These are phyloP conservation scores for Chytriomyces hyalinus DNA, from an alignment of 192 early-diverging fungal species.

Conservation along the genomic window DNA sequence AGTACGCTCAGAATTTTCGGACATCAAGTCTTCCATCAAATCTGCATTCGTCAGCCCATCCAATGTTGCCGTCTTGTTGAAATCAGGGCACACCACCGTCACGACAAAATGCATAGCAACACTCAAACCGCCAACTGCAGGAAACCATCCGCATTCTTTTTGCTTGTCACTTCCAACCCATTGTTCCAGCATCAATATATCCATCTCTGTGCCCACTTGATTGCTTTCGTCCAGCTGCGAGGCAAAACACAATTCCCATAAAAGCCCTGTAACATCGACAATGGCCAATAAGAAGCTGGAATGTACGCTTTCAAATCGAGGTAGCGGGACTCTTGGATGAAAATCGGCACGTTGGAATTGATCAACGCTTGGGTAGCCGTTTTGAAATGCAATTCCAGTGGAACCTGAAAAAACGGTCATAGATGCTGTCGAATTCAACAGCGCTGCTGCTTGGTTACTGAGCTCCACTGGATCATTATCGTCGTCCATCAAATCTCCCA, in stretches of 20 bases:
- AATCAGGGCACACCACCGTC: not conserved
- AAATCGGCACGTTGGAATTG: slow-evolving; percentile 17
- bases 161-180: slow-evolving; percentile 8
- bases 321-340: slow-evolving; percentile 13
- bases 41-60: not conserved
- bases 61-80: not conserved
- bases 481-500: not conserved
- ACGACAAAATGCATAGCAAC: slow-evolving; percentile 13
- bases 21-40: not conserved
- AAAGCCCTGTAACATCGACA: slow-evolving; percentile 11
- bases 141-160: slow-evolving; percentile 19
- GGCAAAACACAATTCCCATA: slow-evolving; percentile 28
- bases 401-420: not conserved
- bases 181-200: not conserved
- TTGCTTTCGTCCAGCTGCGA: not conserved
- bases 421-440: slow-evolving; percentile 2
- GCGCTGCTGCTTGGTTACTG: slow-evolving; percentile 7
- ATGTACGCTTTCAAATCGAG: not conserved
- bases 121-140: slow-evolving; percentile 18
- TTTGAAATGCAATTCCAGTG: not conserved
- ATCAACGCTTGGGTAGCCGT: not conserved
- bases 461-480: not conserved
- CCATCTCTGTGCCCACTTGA: not conserved
- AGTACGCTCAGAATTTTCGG: not conserved
- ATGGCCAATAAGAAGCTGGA: not conserved